phyloP scores from a whole-genome alignment of 2,329 filamentous ascomycete genomes.

The Emergomyces pasteurianus region DNA sequence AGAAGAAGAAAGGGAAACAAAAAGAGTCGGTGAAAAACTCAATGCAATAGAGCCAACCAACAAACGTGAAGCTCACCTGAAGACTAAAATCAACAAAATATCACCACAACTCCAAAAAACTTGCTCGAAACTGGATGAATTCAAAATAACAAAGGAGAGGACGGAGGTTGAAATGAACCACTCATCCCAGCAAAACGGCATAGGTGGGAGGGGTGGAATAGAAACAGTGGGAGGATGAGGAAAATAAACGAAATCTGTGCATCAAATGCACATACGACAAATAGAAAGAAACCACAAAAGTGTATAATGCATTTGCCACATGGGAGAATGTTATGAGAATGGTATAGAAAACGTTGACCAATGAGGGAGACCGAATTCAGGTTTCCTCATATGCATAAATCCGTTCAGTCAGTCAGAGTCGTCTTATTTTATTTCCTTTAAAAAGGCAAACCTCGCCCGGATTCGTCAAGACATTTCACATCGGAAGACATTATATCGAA shows the following conservation, averaged over 20 bases:
- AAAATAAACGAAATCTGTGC: neutral
- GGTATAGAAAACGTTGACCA: neutral
- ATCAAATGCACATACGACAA: neutral
- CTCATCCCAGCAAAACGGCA: neutral
- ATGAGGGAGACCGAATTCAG: neutral
- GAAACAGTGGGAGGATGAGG: neutral
- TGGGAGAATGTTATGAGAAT: neutral
- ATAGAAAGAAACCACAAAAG: neutral
- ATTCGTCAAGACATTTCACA: neutral
- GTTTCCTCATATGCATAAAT: neutral
- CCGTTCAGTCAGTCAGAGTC: neutral
- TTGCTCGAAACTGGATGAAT: neutral
- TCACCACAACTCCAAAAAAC: neutral
- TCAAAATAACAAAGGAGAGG: neutral
- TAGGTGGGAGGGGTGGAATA: neutral
- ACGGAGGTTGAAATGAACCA: neutral
- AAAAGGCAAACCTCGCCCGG: too few relatives aligned
- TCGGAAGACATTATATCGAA: neutral
- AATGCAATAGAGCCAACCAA: neutral
- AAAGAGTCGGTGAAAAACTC: neutral
- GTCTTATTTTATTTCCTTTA: neutral
- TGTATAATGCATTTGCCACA: neutral
- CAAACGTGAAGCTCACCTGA: neutral
- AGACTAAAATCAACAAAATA: neutral
- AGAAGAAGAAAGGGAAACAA: constrained; percentile 5